Base-by-base conservation (phyloP, 2,329 filamentous ascomycete genomes). In the Xylariaceae sp. region DNA sequence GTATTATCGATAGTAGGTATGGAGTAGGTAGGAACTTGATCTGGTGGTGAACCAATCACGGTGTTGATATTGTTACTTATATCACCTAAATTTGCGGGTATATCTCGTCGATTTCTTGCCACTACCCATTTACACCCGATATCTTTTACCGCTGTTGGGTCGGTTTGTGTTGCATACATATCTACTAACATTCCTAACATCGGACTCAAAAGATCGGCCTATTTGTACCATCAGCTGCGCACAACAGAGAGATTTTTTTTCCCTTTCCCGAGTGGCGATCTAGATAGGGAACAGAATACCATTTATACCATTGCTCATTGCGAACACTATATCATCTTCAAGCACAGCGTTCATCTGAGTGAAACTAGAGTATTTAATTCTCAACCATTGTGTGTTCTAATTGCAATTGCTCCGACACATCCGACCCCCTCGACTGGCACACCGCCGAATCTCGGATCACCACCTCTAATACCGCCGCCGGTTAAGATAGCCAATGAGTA, bases 141-240 rank as follows among this genome's bases (percentile, higher is more conserved):
- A 37, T 44, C 14, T 20, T 26, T 45, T 49, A 29, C 45, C 20
- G 41, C 41, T 51, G 26, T 50, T 44, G 54, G 53, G 32, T 23
- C 50, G 52, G 56, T 50, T 37, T 37, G 32, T 37, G 32, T 7
- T 14, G 32, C 32, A 40, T 53, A 42, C 20, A n/a, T 10, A 20
- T 19, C 26, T 20, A 14, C 14, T 50, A n/a, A n/a, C n/a, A n/a
- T n/a, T 19, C 37, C 19, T 41, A 47, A 40, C 21, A 26, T 60
- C 60, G 60, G 60, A 29, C 54, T 20, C 40, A 62, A 37, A 62
- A 60, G 44, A 56, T 60, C 43, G 52, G 47, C 60, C 60, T 60
- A n/a, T n/a, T n/a, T n/a, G n/a, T n/a, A 50, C 20, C 18, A 19
- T 16, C 23, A 20, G 44, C 37, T 43, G 47, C 56, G 54, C 48